Evolutionary conservation across 371 early-diverging fungal species (phyloP).

Genomic region (Mortierella sp.): DNA sequence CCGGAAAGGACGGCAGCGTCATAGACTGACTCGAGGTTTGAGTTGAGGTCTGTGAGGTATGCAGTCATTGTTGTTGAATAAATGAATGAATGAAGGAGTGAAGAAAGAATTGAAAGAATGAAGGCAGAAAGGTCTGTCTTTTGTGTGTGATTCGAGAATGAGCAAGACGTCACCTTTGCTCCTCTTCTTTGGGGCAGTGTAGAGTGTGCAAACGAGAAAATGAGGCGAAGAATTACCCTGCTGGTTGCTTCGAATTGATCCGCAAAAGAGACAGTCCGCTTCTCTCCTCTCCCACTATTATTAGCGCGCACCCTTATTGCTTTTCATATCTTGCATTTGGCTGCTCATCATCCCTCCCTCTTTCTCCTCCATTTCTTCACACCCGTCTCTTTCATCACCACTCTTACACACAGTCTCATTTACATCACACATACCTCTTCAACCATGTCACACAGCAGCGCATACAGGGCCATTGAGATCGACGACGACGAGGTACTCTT

Average conservation of each 20-base stretch:
- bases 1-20: slow-evolving; percentile 27
- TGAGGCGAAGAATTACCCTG: neutral
- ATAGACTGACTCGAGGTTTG: slow-evolving; percentile 20
- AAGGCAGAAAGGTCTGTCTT: neutral
- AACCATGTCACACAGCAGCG: slow-evolving; percentile 32
- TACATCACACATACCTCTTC: slow-evolving; percentile 3
- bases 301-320: neutral
- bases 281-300: neutral
- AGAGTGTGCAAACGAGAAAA: neutral
- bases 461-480: slow-evolving; percentile 56
- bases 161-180: neutral
- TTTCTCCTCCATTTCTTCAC: neutral
- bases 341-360: neutral
- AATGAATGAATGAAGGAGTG: neutral
- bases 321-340: neutral
- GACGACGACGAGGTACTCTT: slow-evolving; percentile 47
- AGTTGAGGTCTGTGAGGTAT: slow-evolving; percentile 20
- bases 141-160: neutral
- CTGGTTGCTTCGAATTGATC: neutral
- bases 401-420: neutral
- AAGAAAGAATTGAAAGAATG: neutral
- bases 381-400: neutral
- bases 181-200: neutral
- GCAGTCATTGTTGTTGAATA: slow-evolving; percentile 8
- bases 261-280: neutral